These are phyloP conservation scores for Dactylonectria estremocensis DNA, from an alignment of 2,329 filamentous ascomycete genomes.

Conservation along the genomic window DNA sequence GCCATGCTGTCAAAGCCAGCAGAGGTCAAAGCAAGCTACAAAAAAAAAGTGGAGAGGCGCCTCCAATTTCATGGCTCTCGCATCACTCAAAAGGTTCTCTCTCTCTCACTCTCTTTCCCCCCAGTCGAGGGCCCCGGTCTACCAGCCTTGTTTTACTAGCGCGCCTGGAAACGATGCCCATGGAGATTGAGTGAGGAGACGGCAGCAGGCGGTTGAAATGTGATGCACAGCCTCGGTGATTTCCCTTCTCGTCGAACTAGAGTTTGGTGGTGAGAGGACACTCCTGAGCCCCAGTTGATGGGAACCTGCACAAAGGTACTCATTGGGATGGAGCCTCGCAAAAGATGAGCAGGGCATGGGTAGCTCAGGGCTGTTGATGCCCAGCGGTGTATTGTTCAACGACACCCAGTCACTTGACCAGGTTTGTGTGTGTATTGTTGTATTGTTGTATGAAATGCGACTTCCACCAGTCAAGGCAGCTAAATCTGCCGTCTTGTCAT, in stretches of 20 bases:
- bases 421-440: neutral
- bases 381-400: neutral
- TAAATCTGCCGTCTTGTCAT: neutral
- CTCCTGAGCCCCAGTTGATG: neutral
- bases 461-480: neutral
- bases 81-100: neutral
- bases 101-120: neutral
- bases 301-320: neutral
- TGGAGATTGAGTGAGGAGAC: conserved; percentile 23
- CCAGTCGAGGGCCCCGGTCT: neutral
- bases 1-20: conserved; percentile 19
- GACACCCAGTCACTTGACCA: neutral
- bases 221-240: conserved; percentile 28
- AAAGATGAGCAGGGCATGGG: conserved; percentile 3
- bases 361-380: neutral
- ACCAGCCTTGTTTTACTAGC: conserved; percentile 11
- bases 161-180: conserved; percentile 6
- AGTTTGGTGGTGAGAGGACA: conserved; percentile 5
- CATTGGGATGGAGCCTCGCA: neutral
- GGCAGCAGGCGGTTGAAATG: conserved; percentile 10
- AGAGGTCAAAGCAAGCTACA: conserved; percentile 23
- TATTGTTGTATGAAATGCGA: neutral
- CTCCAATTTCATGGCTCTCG: conserved; percentile 6
- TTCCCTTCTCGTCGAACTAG: conserved; percentile 22
- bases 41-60: conserved; percentile 18